Percentiles rank a stretch among this genome's conserved stretches.
These are phyloP conservation scores for Eremothecium gossypii DNA, from an alignment of 1,139 yeast genomes.

Conservation along the genomic window DNA sequence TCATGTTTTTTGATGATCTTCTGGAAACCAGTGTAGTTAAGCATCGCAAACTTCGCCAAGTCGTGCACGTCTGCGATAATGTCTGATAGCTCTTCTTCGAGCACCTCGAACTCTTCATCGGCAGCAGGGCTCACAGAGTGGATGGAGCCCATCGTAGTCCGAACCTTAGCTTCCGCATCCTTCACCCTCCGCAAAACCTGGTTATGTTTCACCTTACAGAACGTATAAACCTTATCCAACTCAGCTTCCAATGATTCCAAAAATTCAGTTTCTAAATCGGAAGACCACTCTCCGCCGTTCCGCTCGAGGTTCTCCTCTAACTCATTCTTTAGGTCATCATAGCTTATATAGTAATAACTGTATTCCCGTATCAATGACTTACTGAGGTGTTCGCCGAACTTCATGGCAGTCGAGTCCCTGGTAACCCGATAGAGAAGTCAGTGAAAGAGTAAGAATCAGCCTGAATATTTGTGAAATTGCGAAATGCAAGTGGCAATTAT, in stretches of 20 bases:
- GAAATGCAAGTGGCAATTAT: too few relatives aligned
- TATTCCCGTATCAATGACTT: constrained; percentile 73
- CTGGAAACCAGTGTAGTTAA: constrained; percentile 93
- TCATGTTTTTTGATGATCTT: constrained; percentile 95
- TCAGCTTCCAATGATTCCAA: constrained; percentile 66
- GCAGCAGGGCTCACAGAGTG: constrained; percentile 35
- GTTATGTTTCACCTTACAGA: constrained; percentile 77
- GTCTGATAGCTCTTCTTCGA: constrained; percentile 86
- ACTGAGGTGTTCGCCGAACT: constrained; percentile 70
- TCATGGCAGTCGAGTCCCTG: constrained; percentile 10
- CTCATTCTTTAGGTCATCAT: constrained; percentile 80
- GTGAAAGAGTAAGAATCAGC: too few relatives aligned
- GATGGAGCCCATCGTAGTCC: constrained; percentile 46
- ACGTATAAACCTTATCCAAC: constrained; percentile 82
- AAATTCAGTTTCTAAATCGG: constrained; percentile 71
- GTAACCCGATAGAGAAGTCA: too few relatives aligned
- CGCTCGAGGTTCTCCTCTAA: constrained; percentile 54
- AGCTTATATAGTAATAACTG: constrained; percentile 79
- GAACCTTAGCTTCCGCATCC: constrained; percentile 63
- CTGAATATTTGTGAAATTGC: too few relatives aligned
- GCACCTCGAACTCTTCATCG: constrained; percentile 81
- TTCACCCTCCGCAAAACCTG: constrained; percentile 78
- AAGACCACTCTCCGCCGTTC: constrained; percentile 56
- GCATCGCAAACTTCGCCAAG: constrained; percentile 81
- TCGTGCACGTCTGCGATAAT: constrained; percentile 97